A percentile compares a stretch with the other conserved stretches of the same genome.
These are phyloP conservation scores for maize (Zea mays) DNA, from an alignment of 176 grass and related monocot genomes.

Conservation along the genomic window Zm-B73-REFERENCE-NAM-5.0 NC_050097.1:20744501-20745000, in stretches of 20 bases:
- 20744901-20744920: not conserved
- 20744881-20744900: not conserved
- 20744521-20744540: slow-evolving; percentile 9
- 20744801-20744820: not conserved
- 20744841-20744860: not conserved
- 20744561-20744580: not conserved
- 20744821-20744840: not conserved
- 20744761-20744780: not conserved
- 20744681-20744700: no score
- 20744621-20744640: no score
- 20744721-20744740: not conserved
- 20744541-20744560: slow-evolving; percentile 2
- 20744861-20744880: not conserved
- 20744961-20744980: not conserved
- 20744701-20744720: no score
- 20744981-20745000: not conserved
- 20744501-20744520: slow-evolving; percentile 16
- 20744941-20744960: not conserved
- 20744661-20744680: no score
- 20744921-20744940: not conserved
- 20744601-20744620: no score
- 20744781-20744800: not conserved
- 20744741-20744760: not conserved
- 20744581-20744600: no score
- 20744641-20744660: no score